A percentile compares a stretch with the other conserved stretches of the same genome.
Evolutionary conservation across 148 eudicot genomes (phyloP).

Genomic region (Camellia japonica): DNA sequence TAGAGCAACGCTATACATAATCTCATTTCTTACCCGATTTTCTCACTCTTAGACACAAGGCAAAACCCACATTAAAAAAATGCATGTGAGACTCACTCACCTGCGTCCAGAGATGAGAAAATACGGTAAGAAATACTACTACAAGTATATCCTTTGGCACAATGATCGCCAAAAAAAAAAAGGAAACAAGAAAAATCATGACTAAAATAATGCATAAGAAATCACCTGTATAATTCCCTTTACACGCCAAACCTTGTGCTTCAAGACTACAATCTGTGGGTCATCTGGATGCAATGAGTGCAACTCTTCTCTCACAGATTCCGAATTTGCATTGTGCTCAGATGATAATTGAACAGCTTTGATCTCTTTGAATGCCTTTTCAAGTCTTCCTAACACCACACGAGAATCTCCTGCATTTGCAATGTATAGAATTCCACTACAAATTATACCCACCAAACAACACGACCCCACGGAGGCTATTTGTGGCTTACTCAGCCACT

Average conservation of each 20-base stretch:
- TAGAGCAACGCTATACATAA: too few relatives aligned
- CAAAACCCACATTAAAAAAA: too few relatives aligned
- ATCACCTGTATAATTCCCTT: conserved; percentile 85
- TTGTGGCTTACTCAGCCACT: conserved; percentile 63
- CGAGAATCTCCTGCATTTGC: conserved; percentile 93
- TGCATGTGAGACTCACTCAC: too few relatives aligned
- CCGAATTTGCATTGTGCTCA: conserved; percentile 74
- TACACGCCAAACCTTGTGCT: conserved; percentile 89
- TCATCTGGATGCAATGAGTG: conserved; percentile 63
- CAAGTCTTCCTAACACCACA: conserved; percentile 61
- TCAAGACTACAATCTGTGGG: conserved; percentile 68
- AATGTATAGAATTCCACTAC: conserved; percentile 58
- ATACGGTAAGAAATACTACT: too few relatives aligned
- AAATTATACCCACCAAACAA: conserved; percentile 71
- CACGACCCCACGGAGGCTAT: conserved; percentile 85
- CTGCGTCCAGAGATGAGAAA: too few relatives aligned
- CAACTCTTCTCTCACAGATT: conserved; percentile 70
- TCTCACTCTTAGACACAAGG: too few relatives aligned
- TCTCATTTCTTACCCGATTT: too few relatives aligned
- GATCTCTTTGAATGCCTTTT: conserved; percentile 33
- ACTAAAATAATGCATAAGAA: not conserved
- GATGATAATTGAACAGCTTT: conserved; percentile 69
- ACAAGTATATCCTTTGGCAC: not conserved
- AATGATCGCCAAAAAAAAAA: not conserved
- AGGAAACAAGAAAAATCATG: not conserved